Percentiles rank a stretch among this genome's conserved stretches.
phyloP scores from a whole-genome alignment of 2,329 filamentous ascomycete genomes.

The Pseudogymnoascus sp. region DNA sequence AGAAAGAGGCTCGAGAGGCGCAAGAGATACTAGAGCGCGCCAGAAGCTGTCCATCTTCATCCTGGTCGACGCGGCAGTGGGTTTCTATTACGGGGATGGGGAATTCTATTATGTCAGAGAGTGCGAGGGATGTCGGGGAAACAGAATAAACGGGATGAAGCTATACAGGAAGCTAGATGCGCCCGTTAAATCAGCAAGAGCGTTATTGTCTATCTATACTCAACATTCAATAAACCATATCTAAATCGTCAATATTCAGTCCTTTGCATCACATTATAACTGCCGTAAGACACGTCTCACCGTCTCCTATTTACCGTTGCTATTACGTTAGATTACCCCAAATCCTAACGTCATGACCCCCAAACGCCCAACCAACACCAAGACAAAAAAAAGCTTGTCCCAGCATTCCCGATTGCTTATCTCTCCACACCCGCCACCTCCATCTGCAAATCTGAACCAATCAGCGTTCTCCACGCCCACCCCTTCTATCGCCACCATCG shows the following conservation, averaged over 20 bases:
- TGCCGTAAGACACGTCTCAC: neutral
- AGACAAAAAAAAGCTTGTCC: conserved; percentile 1
- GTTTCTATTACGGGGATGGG: neutral
- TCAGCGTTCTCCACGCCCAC: neutral
- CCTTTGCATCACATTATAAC: neutral
- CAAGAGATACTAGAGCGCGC: neutral
- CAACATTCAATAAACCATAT: neutral
- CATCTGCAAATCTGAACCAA: neutral
- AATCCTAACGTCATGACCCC: neutral
- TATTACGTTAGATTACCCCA: neutral
- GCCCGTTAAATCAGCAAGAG: neutral
- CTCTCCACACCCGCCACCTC: neutral
- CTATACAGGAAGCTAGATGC: neutral
- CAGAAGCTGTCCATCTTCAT: neutral
- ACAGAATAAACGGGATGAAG: neutral
- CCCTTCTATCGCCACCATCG: neutral
- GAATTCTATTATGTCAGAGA: neutral
- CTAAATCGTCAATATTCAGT: neutral
- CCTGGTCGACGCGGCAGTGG: neutral
- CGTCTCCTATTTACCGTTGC: neutral
- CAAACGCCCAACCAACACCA: neutral
- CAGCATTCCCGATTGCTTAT: neutral
- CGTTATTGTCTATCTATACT: too few relatives aligned
- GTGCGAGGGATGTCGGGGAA: neutral
- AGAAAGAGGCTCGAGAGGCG: neutral